Conservation (phyloP, 2,329 filamentous ascomycete genomes). For the Thielaviopsis euricoi region DNA sequence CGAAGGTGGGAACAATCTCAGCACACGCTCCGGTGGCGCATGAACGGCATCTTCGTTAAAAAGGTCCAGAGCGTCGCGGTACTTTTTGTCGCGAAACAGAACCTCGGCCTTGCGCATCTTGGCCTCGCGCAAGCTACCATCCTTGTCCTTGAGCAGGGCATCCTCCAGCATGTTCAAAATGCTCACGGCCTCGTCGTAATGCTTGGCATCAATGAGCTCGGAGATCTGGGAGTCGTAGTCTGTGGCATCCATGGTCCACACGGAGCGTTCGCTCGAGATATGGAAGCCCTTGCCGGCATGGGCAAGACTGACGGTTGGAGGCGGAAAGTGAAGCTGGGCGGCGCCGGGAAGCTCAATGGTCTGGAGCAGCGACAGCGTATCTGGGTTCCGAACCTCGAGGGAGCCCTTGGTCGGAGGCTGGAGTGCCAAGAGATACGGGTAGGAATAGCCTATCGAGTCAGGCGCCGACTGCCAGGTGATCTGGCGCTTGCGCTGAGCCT, state of each 20-base stretch:
- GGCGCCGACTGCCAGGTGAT: slow-evolving; percentile 85
- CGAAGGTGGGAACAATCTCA: slow-evolving; percentile 64
- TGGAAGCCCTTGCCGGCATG: slow-evolving; percentile 94
- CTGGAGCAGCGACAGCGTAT: slow-evolving; percentile 79
- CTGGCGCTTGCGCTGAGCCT: slow-evolving; percentile 65
- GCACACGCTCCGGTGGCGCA: slow-evolving; percentile 75
- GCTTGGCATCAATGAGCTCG: slow-evolving; percentile 54
- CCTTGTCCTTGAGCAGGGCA: slow-evolving; percentile 71
- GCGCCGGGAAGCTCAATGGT: slow-evolving; percentile 69
- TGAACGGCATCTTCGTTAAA: slow-evolving; percentile 73
- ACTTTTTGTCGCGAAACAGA: slow-evolving; percentile 70
- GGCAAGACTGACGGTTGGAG: slow-evolving; percentile 82
- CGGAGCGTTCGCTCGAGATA: slow-evolving; percentile 73
- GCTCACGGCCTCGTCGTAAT: slow-evolving; percentile 84
- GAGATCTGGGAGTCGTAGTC: slow-evolving; percentile 84
- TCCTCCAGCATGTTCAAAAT: slow-evolving; percentile 82
- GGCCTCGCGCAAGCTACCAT: slow-evolving; percentile 62
- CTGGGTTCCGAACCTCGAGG: slow-evolving; percentile 81
- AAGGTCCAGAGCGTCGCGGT: slow-evolving; percentile 70
- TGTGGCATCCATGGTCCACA: slow-evolving; percentile 92
- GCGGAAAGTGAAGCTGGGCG: slow-evolving; percentile 74
- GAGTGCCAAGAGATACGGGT: slow-evolving; percentile 82
- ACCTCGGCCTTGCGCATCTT: slow-evolving; percentile 83
- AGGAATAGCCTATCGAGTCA: slow-evolving; percentile 86
- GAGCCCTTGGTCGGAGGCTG: slow-evolving; percentile 69